Evolutionary conservation across 2,329 filamentous ascomycete genomes (phyloP).

Genomic region (Neonectria ditissima): DNA sequence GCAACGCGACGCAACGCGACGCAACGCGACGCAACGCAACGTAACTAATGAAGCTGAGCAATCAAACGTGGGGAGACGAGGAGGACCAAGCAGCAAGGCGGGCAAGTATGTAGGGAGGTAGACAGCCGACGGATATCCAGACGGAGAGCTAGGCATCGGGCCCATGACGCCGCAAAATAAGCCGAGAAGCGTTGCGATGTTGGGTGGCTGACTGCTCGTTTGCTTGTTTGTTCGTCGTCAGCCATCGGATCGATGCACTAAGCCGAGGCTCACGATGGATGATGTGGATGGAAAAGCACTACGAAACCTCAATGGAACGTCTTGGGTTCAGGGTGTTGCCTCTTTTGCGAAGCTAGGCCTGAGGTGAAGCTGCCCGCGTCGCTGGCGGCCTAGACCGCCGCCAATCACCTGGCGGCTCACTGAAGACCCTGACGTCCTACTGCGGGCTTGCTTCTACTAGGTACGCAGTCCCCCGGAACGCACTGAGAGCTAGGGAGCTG

Average conservation of each 20-base stretch:
- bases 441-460: background rate
- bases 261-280: conserved; percentile 16
- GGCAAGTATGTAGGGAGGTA: background rate
- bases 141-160: background rate
- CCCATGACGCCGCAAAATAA: background rate
- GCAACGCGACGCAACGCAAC: background rate
- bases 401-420: conserved; percentile 14
- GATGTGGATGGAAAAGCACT: background rate
- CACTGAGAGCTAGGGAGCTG: conserved; percentile 1
- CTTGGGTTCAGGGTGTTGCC: background rate
- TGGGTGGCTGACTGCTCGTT: background rate
- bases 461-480: conserved; percentile 2
- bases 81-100: background rate
- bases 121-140: background rate
- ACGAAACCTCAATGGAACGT: background rate
- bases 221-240: background rate
- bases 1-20: conserved; percentile 8
- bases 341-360: background rate
- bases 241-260: background rate
- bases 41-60: conserved; percentile 5
- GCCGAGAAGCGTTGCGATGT: background rate
- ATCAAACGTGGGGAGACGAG: background rate
- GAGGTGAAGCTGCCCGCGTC: no score
- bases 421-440: conserved; percentile 7
- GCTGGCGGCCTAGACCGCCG: background rate